Evolutionary conservation across 768 basidiomycete genomes (phyloP), one percentile per base, ranked within the genome.

Genomic region (Russula vinacea): DNA sequence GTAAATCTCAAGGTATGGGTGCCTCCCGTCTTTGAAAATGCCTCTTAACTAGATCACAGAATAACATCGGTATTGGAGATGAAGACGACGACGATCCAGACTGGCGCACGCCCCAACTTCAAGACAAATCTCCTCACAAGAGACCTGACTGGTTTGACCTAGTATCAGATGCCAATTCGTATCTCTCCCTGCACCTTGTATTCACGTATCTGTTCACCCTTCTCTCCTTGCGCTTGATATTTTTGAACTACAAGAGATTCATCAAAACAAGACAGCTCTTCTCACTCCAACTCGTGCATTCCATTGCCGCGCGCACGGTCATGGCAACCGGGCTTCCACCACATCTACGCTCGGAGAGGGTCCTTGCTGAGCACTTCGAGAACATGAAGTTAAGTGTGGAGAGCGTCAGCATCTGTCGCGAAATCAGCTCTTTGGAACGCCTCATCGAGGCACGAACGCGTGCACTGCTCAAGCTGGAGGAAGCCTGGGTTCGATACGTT

Each of bases 141-240:
- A 70, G 29, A 33, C 56, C 56, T 45, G 80, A 90, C 73, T 93
- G 92, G 92, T 80, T 91, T 51, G 95, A 95, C 75, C 82, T 97
- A 51, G 87, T 96, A 72, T 90, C 84, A 69, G 92, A 96, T 72
- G 89, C 94, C 17, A 90, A 92, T 74, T 88, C 92, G 0, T 94
- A 92, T 70, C 86, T 94, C 58, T 87, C 90, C 2, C 80, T 93
- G 14, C 94, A 98, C 73, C 85, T 98, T 60, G 73, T 93, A 60
- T 97, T 98, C 81, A 94, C 96, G 1, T 97, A 95, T 74, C 78
- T 96, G 55, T 97, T 98, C 81, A 94, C 94, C 3, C 73, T 87
- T 58, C 84, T 98, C 57, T 83, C 93, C 1, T 83, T 98, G 62
- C 87, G 86, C 65, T 92, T 91, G 76, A 85, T 96, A 58, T 87